A percentile compares a stretch with the other conserved stretches of the same genome.
Evolutionary conservation across 2,329 filamentous ascomycete genomes (phyloP).

Genomic region (Colletotrichum somersetense): DNA sequence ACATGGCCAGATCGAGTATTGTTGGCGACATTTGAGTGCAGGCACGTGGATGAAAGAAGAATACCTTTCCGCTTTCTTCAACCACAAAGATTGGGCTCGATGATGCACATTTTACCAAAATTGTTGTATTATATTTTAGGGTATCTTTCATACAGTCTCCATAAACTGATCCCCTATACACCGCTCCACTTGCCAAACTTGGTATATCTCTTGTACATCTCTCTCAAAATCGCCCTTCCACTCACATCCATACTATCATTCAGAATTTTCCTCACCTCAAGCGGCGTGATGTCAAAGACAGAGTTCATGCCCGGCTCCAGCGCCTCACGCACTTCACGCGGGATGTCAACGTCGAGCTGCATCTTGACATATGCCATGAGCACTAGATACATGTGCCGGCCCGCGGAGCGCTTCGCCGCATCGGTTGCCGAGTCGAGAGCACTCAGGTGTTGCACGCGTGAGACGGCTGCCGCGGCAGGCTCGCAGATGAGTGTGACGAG

Average conservation of each 20-base stretch:
- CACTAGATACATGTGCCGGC: constrained; percentile 72
- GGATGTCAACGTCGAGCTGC: constrained; percentile 68
- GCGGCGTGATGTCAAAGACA: constrained; percentile 69
- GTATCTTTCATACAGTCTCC: constrained; percentile 34
- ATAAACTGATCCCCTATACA: constrained; percentile 52
- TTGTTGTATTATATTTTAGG: constrained; percentile 32
- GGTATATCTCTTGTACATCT: constrained; percentile 70
- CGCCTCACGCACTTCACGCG: constrained; percentile 64
- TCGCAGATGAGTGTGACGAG: constrained; percentile 72
- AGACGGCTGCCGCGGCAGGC: constrained; percentile 68
- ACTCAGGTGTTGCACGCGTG: constrained; percentile 58
- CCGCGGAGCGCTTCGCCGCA: constrained; percentile 71
- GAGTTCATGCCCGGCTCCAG: constrained; percentile 70
- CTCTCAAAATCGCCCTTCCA: constrained; percentile 69
- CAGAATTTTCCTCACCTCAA: constrained; percentile 67
- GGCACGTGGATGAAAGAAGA: neutral
- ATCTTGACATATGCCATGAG: constrained; percentile 71
- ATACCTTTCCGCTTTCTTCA: neutral
- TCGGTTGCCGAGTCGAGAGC: constrained; percentile 71
- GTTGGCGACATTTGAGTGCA: neutral
- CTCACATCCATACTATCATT: constrained; percentile 71
- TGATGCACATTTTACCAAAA: neutral
- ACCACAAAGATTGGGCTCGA: neutral
- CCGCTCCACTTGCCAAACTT: constrained; percentile 75
- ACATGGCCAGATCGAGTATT: neutral